Evolutionary conservation across 164 flowering plant species (phyloP).

Genomic region (Taxillus chinensis): DNA sequence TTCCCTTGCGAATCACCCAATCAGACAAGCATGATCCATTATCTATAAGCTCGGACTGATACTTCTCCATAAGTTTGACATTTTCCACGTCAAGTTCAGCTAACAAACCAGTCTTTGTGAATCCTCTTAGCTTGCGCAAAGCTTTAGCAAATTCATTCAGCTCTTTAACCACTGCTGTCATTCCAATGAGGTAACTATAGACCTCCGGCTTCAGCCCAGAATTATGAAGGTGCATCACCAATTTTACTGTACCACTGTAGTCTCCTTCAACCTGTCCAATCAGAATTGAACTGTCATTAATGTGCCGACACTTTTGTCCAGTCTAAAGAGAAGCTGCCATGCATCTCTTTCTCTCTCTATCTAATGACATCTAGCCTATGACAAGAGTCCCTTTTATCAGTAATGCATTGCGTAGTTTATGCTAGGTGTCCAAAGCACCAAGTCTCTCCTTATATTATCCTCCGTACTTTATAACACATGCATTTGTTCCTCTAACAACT

Average conservation of each 20-base stretch:
- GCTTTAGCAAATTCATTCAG: constrained; percentile 73
- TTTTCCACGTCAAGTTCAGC: constrained; percentile 54
- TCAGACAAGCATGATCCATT: constrained; percentile 49
- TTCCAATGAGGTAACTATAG: constrained; percentile 80
- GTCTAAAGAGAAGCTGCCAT: no score
- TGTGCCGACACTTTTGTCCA: no score
- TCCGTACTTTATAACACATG: no score
- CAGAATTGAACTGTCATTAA: background rate
- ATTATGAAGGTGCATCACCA: constrained; percentile 61
- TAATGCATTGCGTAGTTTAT: no score
- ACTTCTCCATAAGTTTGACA: constrained; percentile 42
- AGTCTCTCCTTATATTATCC: no score
- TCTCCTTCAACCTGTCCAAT: constrained; percentile 59
- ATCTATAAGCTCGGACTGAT: constrained; percentile 63
- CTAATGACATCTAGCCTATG: no score
- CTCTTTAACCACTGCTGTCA: constrained; percentile 96
- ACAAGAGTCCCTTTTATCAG: no score
- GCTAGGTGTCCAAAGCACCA: no score
- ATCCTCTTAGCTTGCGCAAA: constrained; percentile 61
- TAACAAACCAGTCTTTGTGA: constrained; percentile 39
- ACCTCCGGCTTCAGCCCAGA: constrained; percentile 74
- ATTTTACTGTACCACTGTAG: constrained; percentile 46
- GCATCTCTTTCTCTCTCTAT: no score
- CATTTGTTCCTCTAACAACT: no score
- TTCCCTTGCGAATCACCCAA: constrained; percentile 64